Base-by-base conservation (phyloP, 345 rosid genomes). In the Crucihimalaya himalaica region DNA sequence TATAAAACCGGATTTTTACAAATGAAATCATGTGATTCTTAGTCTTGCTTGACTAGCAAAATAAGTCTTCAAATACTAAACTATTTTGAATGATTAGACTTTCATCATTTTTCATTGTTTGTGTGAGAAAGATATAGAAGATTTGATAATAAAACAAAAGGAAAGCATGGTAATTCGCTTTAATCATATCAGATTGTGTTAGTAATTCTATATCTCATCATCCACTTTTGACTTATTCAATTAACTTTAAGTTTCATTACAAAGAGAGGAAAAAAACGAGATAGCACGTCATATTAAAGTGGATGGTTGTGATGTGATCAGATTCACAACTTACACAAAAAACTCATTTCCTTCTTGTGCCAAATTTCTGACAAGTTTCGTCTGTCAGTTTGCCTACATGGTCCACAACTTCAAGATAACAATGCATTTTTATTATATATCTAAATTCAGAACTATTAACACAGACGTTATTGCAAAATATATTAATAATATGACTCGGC, bases 161-260 rank as follows among this genome's bases (percentile, higher is more conserved):
- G 48, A 51, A 50, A 35, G 31, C 10, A 31, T 29, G 20, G 8
- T 4, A 29, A 23, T 31, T 11, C 31, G 61, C 15, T 34, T 51
- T 35, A 8, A 51, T 51, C 59, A 35, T 66, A 20, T n/a, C 51
- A 46, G n/a, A 15, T 43, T 56, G 56, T 19, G 46, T 51, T 56
- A 8, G n/a, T 55, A 43, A 56, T 19, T 68, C 21, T 43, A 20
- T 55, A 43, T 68, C 9, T 43, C 39, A 39, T 50, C 40, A 61
- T 18, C 45, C 21, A 62, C 34, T 52, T 72, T 72, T 72, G 70
- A 72, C 76, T 63, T 19, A 5, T 69, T 52, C 69, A 40, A 63
- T 62, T 19, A 52, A 63, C 69, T 53, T 72, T 27, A 35, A 63
- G 37, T 59, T 19, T 71, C 13, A 37, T 37, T 28, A 34, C 8